phyloP scores from a whole-genome alignment of 108 stramenopile genomes.

The Conticribra guillardii region DNA sequence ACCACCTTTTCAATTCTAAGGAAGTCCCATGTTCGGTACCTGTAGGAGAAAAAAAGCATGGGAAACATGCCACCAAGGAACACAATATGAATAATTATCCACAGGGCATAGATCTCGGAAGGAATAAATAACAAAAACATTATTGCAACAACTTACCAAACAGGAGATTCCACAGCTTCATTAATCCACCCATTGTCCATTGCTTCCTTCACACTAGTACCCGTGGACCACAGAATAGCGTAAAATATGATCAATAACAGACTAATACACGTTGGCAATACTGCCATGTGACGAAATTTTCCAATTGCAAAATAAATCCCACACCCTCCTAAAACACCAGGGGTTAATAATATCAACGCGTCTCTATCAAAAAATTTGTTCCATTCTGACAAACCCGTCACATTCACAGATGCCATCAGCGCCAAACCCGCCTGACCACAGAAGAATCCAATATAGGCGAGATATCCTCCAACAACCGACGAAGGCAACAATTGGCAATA shows the following conservation, averaged over 20 bases:
- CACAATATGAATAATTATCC: no score
- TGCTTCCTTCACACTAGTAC: slow-evolving; percentile 68
- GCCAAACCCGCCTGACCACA: slow-evolving; percentile 92
- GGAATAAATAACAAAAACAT: neutral
- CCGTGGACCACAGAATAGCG: slow-evolving; percentile 54
- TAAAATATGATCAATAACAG: slow-evolving; percentile 84
- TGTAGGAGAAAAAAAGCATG: slow-evolving; percentile 38
- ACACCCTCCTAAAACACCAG: slow-evolving; percentile 85
- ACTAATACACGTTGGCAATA: slow-evolving; percentile 83
- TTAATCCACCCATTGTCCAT: slow-evolving; percentile 85
- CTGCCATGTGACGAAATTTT: slow-evolving; percentile 75
- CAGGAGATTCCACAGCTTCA: slow-evolving; percentile 40
- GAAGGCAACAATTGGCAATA: slow-evolving; percentile 94
- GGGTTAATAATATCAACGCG: slow-evolving; percentile 60
- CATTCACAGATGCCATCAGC: slow-evolving; percentile 69
- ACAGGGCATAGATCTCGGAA: no score
- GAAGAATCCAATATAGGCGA: slow-evolving; percentile 98
- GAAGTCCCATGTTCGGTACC: slow-evolving; percentile 88
- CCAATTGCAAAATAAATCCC: slow-evolving; percentile 75
- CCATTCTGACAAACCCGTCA: slow-evolving; percentile 66
- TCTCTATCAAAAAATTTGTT: slow-evolving; percentile 39
- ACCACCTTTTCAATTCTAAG: slow-evolving; percentile 78
- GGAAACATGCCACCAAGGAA: no score
- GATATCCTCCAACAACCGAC: slow-evolving; percentile 95
- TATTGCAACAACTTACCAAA: slow-evolving; percentile 30